Evolutionary conservation across 1,284 basidiomycete genomes (phyloP).

Genomic region (Ustanciosporium gigantosporum): DNA sequence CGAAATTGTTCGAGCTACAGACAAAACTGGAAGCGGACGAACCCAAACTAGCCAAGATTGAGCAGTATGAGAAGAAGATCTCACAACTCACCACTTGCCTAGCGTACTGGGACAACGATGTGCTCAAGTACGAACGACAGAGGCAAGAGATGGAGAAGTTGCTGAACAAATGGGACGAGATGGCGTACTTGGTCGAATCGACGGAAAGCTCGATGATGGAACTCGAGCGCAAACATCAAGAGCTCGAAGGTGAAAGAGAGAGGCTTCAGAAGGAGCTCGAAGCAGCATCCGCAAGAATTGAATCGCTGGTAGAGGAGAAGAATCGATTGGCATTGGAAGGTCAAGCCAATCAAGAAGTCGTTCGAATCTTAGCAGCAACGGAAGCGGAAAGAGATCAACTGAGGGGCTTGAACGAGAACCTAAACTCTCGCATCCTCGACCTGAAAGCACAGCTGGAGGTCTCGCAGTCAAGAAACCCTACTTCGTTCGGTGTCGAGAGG

Average conservation of each 20-base stretch:
- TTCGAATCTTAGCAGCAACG: neutral
- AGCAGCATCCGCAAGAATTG: neutral
- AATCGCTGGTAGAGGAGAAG: slow-evolving; percentile 12
- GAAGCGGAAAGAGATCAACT: slow-evolving; percentile 9
- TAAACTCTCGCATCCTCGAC: slow-evolving; percentile 7
- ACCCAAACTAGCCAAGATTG: slow-evolving; percentile 39
- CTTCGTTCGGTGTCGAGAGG: no score
- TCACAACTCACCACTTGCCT: slow-evolving; percentile 36
- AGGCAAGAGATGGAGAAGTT: slow-evolving; percentile 50
- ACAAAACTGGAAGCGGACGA: slow-evolving; percentile 29
- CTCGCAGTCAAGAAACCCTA: no score
- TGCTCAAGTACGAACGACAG: slow-evolving; percentile 50
- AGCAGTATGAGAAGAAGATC: slow-evolving; percentile 45
- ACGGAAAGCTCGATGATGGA: slow-evolving; percentile 30
- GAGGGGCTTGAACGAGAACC: slow-evolving; percentile 2
- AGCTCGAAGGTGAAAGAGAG: slow-evolving; percentile 24
- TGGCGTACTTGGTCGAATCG: slow-evolving; percentile 46
- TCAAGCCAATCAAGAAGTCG: neutral
- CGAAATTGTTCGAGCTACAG: slow-evolving; percentile 48
- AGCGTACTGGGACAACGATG: slow-evolving; percentile 50
- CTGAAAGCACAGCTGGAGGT: slow-evolving; percentile 13
- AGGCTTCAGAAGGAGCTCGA: slow-evolving; percentile 16
- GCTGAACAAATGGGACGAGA: slow-evolving; percentile 44
- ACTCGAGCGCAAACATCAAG: slow-evolving; percentile 4
- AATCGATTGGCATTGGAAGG: slow-evolving; percentile 1